A percentile compares a stretch with the other conserved stretches of the same genome.
Evolutionary conservation across 805 yeast genomes (phyloP).

Genomic region (Torulaspora maleeae): DNA sequence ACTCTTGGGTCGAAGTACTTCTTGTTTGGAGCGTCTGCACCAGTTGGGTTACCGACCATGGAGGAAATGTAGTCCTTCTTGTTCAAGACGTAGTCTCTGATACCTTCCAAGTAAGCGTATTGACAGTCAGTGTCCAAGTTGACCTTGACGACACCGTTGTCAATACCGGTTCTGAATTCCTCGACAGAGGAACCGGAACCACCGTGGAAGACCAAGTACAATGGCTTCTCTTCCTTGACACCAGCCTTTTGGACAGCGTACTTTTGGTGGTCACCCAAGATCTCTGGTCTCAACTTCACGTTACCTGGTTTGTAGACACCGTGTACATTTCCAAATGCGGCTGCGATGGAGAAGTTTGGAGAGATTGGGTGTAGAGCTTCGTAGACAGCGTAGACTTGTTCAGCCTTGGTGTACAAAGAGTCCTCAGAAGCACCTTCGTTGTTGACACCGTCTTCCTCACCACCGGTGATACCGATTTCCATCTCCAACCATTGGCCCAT

Average conservation of each 20-base stretch:
- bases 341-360: constrained; percentile 98
- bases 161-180: constrained; percentile 89
- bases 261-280: constrained; percentile 92
- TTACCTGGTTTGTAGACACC: constrained; percentile 99
- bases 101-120: constrained; percentile 94
- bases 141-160: constrained; percentile 95
- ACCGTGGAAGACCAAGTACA: constrained; percentile 99
- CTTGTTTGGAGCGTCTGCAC: constrained; percentile 99
- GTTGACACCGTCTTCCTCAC: constrained; percentile 99
- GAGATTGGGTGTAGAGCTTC: constrained; percentile 85
- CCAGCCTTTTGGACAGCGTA: constrained; percentile 70
- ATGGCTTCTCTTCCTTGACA: constrained; percentile 56
- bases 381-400: constrained; percentile 88
- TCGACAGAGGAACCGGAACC: constrained; percentile 95
- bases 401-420: constrained; percentile 88
- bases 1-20: constrained; percentile 99
- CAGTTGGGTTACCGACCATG: constrained; percentile 98
- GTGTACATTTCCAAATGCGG: constrained; percentile 99
- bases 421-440: constrained; percentile 89
- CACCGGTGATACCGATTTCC: constrained; percentile 99
- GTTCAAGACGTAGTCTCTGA: constrained; percentile 92
- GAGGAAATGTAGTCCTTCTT: constrained; percentile 90
- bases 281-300: constrained; percentile 85
- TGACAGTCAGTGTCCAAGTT: constrained; percentile 99
- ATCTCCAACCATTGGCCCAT: constrained; percentile 97